Evolutionary conservation across 1,139 yeast species (phyloP), one percentile per base, ranked within the genome.

Genomic region (Yamadazyma siamensis): DNA sequence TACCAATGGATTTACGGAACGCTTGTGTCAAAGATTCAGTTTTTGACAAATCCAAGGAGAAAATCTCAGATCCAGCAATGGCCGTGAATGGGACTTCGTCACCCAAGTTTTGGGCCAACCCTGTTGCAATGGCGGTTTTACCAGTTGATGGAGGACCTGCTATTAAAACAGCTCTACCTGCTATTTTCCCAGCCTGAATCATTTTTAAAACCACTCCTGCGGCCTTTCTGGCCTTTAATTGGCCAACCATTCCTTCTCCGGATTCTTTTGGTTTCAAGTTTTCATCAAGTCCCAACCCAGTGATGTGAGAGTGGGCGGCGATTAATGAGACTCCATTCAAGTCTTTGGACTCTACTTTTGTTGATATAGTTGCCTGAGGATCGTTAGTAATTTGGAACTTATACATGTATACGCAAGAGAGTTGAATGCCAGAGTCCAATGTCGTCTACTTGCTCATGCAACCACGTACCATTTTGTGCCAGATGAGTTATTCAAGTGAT

Each of bases 81-180:
- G 95, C 88, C 7, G 97, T 91, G 59, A 94, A 94, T 26, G 98
- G 98, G 25, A 94, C 96, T 48, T 89, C 96, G 13, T 65, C 52
- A 10, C 98, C 98, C 45, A 94, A 71, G 28, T 80, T 77, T 58
- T 91, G 97, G 9, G 96, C 75, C 36, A 91, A 69, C 17, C 96
- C 99, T 91, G 89, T 88, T 17, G 99, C 99, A 50, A 94, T 80
- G 31, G 99, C 99, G 8, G 99, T 94, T 58, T 94, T 94, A 58
- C 99, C 99, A 2, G 98, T 94, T 1, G 95, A 84, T 20, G 98
- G 98, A 7, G 98, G 98, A 6, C 99, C 99, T 0, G 98, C 97
- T 40, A 94, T 74, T 45, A 94, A 65, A 19, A 89, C 94, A 1
- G 97, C 97, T 45, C 97, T 77, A 13, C 99, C 99, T 5, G 98